Evolutionary conservation across 345 rosid species (phyloP).

Genomic region (Linum trigynum): DNA sequence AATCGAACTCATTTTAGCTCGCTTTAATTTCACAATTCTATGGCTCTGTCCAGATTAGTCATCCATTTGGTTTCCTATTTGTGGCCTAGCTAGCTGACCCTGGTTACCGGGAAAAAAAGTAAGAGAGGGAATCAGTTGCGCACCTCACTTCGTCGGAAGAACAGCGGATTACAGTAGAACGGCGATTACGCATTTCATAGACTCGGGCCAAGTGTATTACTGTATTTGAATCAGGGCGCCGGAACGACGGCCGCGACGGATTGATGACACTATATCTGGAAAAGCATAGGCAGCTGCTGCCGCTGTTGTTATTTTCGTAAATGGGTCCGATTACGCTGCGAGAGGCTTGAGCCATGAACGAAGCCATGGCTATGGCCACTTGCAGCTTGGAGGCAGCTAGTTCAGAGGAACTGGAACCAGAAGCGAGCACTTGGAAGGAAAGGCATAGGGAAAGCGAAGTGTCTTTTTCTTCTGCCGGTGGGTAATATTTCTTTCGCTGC

Average conservation of each 20-base stretch:
- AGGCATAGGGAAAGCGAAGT: neutral
- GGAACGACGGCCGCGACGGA: slow-evolving; percentile 3
- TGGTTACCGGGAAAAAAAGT: neutral
- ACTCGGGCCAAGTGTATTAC: neutral
- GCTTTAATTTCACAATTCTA: neutral
- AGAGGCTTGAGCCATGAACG: slow-evolving; percentile 27
- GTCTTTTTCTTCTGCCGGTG: neutral
- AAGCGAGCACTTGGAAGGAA: neutral
- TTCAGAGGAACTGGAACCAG: neutral
- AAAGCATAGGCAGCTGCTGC: slow-evolving; percentile 16
- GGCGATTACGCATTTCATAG: slow-evolving; percentile 5
- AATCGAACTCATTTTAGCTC: slow-evolving; percentile 1
- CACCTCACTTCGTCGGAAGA: slow-evolving; percentile 55
- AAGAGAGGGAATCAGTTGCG: slow-evolving; percentile 8
- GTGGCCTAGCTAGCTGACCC: neutral
- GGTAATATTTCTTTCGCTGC: too few species aligned
- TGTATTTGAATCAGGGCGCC: neutral
- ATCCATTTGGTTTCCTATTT: neutral
- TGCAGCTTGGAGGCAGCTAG: neutral
- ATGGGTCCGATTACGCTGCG: slow-evolving; percentile 16
- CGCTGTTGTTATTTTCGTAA: slow-evolving; percentile 7
- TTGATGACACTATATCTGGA: slow-evolving; percentile 9
- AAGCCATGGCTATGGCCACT: slow-evolving; percentile 22
- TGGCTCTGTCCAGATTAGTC: neutral
- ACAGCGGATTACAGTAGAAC: slow-evolving; percentile 29